A percentile compares a stretch with the other conserved stretches of the same genome.
These are phyloP conservation scores for Colletotrichum costaricense DNA, from an alignment of 2,329 filamentous ascomycete genomes.

Conservation along the genomic window DNA sequence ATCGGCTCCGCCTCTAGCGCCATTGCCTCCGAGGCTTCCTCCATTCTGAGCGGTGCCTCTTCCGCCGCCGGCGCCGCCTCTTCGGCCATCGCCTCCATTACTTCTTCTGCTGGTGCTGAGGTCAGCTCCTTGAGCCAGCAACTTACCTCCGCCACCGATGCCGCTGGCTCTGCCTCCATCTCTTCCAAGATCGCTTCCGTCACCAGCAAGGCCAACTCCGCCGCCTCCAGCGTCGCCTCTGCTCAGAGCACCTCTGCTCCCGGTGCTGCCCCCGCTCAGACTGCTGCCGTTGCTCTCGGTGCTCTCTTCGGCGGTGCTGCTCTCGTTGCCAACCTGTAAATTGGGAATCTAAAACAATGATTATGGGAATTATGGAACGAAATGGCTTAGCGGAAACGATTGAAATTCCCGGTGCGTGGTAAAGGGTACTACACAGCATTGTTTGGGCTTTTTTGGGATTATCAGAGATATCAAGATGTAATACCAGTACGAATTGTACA, in stretches of 20 bases:
- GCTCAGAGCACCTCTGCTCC: constrained; percentile 35
- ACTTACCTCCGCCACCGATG: constrained; percentile 39
- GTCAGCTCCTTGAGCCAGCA: constrained; percentile 41
- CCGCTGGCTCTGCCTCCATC: constrained; percentile 27
- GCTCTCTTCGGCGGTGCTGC: constrained; percentile 60
- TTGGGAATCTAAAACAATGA: background rate
- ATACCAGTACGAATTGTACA: constrained; percentile 33
- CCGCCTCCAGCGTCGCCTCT: background rate
- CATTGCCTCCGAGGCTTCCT: constrained; percentile 12
- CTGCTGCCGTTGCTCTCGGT: constrained; percentile 56
- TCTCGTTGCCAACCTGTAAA: constrained; percentile 57
- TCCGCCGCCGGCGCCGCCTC: constrained; percentile 38
- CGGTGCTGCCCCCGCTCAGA: constrained; percentile 47
- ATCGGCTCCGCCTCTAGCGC: constrained; percentile 3
- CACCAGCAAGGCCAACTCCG: constrained; percentile 1
- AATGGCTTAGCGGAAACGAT: constrained; percentile 4
- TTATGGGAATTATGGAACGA: background rate
- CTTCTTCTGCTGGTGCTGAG: constrained; percentile 28
- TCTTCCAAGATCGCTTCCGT: constrained; percentile 19
- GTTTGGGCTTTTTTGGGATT: constrained; percentile 20
- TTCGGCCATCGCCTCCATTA: constrained; percentile 39
- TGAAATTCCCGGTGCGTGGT: background rate
- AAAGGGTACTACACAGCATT: constrained; percentile 22
- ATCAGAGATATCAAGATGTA: constrained; percentile 31
- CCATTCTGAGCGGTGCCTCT: constrained; percentile 37